These are phyloP conservation scores for Xanthoparmelia taractica DNA, from an alignment of 495 filamentous ascomycete species.

Conservation along the genomic window DNA sequence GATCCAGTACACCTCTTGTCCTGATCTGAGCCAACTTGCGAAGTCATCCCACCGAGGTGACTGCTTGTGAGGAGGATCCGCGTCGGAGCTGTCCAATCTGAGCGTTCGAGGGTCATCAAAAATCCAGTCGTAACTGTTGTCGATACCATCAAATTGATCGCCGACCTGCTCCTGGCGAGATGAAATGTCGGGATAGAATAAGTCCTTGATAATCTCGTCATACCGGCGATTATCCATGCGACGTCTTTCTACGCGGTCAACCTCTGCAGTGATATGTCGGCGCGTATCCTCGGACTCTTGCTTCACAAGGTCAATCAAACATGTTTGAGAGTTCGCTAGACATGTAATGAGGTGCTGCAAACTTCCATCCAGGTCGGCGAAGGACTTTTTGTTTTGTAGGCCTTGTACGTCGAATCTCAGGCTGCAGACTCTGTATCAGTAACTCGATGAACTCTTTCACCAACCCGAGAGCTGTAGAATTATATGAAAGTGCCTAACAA, in stretches of 20 bases:
- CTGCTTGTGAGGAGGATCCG: no score
- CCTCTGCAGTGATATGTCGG: not conserved
- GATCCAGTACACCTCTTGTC: conserved; percentile 32
- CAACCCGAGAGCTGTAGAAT: no score
- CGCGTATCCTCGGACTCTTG: conserved; percentile 6
- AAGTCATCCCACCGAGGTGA: conserved; percentile 7
- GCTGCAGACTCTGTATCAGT: not conserved
- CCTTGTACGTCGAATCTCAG: conserved; percentile 4
- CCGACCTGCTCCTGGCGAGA: conserved; percentile 16
- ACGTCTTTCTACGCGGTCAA: not conserved
- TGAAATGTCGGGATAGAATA: conserved; percentile 14
- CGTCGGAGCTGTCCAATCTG: no score
- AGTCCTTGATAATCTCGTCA: conserved; percentile 2
- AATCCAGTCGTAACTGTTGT: conserved; percentile 14
- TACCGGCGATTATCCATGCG: not conserved
- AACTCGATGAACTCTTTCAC: not conserved
- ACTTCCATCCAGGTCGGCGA: conserved; percentile 7
- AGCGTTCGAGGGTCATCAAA: conserved; percentile 6
- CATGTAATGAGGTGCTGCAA: not conserved
- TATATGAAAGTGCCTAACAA: no score
- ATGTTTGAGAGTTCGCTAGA: not conserved
- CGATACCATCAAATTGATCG: conserved; percentile 12
- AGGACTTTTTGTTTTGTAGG: not conserved
- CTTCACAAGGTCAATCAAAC: not conserved
- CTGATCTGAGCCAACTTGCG: conserved; percentile 12